Evolutionary conservation across 2,329 filamentous ascomycete species (phyloP).

Genomic region (Colletotrichum neosansevieriae): DNA sequence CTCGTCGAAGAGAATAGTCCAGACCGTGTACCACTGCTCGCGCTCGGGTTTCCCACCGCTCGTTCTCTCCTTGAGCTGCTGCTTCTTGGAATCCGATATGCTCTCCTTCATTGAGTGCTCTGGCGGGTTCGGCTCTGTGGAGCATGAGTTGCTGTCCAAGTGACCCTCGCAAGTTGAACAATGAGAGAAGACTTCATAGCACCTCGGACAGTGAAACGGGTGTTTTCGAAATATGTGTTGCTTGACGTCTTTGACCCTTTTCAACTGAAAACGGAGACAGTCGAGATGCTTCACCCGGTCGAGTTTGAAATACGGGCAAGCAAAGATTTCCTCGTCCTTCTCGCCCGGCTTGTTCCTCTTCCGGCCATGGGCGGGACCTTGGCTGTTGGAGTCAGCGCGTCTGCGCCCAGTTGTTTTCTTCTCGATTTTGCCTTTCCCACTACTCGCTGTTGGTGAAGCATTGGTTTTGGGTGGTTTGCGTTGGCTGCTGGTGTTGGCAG

Average conservation of each 20-base stretch:
- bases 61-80: background rate
- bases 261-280: constrained; percentile 5
- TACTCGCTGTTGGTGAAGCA: background rate
- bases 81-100: constrained; percentile 3
- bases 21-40: constrained; percentile 7
- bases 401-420: background rate
- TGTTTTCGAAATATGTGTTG: constrained; percentile 17
- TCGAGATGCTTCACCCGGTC: constrained; percentile 8
- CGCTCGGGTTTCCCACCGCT: background rate
- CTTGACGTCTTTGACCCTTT: constrained; percentile 16
- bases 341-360: background rate
- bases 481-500: background rate
- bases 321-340: background rate
- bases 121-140: background rate
- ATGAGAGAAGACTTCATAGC: background rate
- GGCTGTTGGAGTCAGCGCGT: background rate
- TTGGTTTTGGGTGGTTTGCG: background rate
- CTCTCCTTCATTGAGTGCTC: background rate
- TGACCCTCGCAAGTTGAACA: background rate
- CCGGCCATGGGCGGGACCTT: background rate
- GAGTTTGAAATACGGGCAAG: constrained; percentile 1
- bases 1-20: background rate
- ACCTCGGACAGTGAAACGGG: background rate
- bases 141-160: background rate
- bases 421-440: background rate